Evolutionary conservation across 306 rosid genomes (phyloP).

Genomic region (Citrullus amarus): DNA sequence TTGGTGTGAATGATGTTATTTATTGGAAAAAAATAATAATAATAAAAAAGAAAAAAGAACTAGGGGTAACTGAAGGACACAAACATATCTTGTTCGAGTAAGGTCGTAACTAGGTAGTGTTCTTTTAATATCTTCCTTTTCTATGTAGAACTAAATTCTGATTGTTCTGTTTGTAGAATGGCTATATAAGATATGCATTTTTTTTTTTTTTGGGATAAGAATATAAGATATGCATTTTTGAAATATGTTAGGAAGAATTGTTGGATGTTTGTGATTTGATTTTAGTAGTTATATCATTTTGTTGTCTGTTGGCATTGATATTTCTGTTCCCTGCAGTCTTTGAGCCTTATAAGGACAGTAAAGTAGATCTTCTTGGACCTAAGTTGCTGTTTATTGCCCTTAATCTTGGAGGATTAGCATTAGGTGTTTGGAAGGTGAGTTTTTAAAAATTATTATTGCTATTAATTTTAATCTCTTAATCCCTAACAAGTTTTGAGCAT

Average conservation of each 20-base stretch:
- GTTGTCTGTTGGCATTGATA: not conserved
- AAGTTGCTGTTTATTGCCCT: conserved; percentile 89
- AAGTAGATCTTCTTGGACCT: conserved; percentile 87
- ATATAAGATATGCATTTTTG: not conserved
- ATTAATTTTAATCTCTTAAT: not conserved
- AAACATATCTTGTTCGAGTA: not conserved
- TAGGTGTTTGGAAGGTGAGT: conserved; percentile 64
- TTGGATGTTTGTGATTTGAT: not conserved
- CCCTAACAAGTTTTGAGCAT: not conserved
- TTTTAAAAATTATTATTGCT: not conserved
- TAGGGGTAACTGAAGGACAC: too few species aligned
- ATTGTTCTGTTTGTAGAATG: not conserved
- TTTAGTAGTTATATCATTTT: not conserved
- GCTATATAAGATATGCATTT: not conserved
- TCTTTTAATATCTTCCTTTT: not conserved
- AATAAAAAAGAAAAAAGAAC: too few species aligned
- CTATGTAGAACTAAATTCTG: not conserved
- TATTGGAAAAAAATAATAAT: not conserved
- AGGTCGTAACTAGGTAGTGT: not conserved
- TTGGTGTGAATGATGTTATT: not conserved
- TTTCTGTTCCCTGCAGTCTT: conserved; percentile 50
- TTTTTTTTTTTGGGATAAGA: not conserved
- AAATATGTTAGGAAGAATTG: not conserved
- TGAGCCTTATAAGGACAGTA: conserved; percentile 91
- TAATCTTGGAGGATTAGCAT: conserved; percentile 80